Evolutionary conservation across 805 yeast species (phyloP).

Genomic region (Yarrowia sp.): DNA sequence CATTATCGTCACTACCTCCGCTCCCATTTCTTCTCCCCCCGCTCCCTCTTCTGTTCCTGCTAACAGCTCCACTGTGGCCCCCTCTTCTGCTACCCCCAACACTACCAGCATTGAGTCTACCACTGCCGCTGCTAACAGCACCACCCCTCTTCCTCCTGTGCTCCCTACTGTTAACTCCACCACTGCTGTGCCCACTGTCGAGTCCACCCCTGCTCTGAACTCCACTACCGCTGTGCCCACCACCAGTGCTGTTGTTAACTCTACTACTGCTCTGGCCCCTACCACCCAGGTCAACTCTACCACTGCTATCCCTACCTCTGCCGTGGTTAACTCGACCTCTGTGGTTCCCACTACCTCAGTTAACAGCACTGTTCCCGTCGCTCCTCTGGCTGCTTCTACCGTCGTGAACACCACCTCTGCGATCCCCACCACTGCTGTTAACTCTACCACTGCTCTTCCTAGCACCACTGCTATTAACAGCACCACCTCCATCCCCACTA

Average conservation of each 20-base stretch:
- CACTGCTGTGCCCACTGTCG: not conserved
- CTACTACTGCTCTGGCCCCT: not conserved
- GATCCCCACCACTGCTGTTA: not conserved
- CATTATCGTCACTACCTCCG: too few species aligned
- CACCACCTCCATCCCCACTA: not conserved
- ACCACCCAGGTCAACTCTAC: not conserved
- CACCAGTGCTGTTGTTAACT: not conserved
- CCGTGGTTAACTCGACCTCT: not conserved
- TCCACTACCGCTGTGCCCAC: not conserved
- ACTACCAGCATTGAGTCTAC: not conserved
- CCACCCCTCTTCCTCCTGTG: not conserved
- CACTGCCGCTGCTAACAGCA: not conserved
- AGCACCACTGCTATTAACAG: not conserved
- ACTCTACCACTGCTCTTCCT: not conserved
- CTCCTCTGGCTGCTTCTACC: not conserved
- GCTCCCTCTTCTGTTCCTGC: not conserved
- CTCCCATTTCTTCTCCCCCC: not conserved
- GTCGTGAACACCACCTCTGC: not conserved
- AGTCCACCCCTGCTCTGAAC: not conserved
- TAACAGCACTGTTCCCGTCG: too few species aligned
- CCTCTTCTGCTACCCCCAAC: not conserved
- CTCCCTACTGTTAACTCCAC: not conserved
- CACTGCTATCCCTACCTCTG: not conserved
- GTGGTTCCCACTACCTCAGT: not conserved
- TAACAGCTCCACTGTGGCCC: not conserved